These are phyloP conservation scores for Gardenia jasminoides DNA, from an alignment of 257 asterid species.

Conservation along the genomic window DNA sequence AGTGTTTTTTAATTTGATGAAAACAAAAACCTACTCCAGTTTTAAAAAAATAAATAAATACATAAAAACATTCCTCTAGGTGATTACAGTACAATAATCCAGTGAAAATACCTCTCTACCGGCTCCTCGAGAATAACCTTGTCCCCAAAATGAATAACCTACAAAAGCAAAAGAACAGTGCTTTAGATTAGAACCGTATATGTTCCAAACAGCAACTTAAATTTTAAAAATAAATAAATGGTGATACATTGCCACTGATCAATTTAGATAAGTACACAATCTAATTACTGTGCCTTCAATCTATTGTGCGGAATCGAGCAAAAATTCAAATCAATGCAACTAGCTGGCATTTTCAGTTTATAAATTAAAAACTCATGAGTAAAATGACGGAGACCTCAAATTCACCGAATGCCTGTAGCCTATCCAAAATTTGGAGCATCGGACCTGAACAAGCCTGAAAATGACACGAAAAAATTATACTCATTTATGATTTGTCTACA, in stretches of 20 bases:
- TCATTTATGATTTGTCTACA: not conserved
- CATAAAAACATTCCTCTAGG: not conserved
- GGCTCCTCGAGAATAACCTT: constrained; percentile 86
- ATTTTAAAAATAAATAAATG: too few relatives aligned
- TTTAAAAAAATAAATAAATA: not conserved
- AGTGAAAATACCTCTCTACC: constrained; percentile 59
- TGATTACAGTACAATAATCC: not conserved
- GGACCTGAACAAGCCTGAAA: constrained; percentile 74
- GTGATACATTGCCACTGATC: not conserved
- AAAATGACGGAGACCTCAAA: constrained; percentile 53
- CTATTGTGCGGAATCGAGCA: not conserved
- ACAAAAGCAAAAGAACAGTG: constrained; percentile 17
- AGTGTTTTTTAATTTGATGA: too few relatives aligned
- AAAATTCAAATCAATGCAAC: not conserved
- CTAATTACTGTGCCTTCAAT: not conserved
- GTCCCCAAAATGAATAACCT: constrained; percentile 91
- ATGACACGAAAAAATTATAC: not conserved
- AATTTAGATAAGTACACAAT: too few relatives aligned
- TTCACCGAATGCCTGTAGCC: constrained; percentile 86
- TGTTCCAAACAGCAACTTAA: not conserved
- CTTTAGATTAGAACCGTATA: not conserved
- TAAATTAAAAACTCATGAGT: not conserved
- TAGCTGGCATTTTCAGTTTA: not conserved
- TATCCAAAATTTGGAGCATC: constrained; percentile 85
- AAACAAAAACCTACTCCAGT: not conserved